phyloP scores from a whole-genome alignment of 2,329 filamentous ascomycete species.

The Colletotrichum incanum region DNA sequence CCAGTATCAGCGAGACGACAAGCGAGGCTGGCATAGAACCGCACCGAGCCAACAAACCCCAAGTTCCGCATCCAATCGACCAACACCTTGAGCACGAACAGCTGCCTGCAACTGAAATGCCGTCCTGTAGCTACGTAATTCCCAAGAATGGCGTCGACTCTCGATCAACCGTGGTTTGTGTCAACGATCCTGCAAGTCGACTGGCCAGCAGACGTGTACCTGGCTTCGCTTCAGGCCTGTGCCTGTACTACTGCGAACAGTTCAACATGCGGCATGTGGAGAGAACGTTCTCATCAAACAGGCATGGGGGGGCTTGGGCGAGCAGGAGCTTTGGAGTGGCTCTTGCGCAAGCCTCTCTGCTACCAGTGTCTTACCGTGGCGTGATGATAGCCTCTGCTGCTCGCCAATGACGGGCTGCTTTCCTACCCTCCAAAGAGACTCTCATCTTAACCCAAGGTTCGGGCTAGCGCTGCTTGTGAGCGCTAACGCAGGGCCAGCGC shows the following conservation, averaged over 20 bases:
- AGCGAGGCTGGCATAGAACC: conserved; percentile 19
- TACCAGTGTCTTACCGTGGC: conserved; percentile 38
- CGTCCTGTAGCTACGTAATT: conserved; percentile 6
- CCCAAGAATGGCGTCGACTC: background rate
- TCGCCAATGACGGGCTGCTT: conserved; percentile 19
- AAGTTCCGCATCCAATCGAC: conserved; percentile 10
- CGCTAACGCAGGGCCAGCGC: conserved; percentile 32
- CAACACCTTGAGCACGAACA: conserved; percentile 11
- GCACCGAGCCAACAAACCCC: conserved; percentile 12
- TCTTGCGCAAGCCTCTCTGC: conserved; percentile 21
- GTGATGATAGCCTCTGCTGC: conserved; percentile 26
- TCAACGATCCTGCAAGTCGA: conserved; percentile 18
- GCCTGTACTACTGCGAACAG: conserved; percentile 15
- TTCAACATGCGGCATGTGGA: conserved; percentile 35
- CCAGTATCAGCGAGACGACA: conserved; percentile 6
- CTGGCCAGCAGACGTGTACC: conserved; percentile 7
- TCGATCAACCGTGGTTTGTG: no score
- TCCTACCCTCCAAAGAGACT: conserved; percentile 9
- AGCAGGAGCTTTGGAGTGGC: conserved; percentile 28
- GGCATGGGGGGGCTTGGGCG: conserved; percentile 8
- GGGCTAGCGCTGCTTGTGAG: conserved; percentile 21
- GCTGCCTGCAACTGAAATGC: conserved; percentile 6
- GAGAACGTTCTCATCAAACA: conserved; percentile 31
- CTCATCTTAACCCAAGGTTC: conserved; percentile 32
- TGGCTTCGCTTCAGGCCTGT: conserved; percentile 24